Percentiles rank a stretch among this genome's conserved stretches.
Conservation (phyloP, 805 yeast species). For the Jamesozyma piceae region DNA sequence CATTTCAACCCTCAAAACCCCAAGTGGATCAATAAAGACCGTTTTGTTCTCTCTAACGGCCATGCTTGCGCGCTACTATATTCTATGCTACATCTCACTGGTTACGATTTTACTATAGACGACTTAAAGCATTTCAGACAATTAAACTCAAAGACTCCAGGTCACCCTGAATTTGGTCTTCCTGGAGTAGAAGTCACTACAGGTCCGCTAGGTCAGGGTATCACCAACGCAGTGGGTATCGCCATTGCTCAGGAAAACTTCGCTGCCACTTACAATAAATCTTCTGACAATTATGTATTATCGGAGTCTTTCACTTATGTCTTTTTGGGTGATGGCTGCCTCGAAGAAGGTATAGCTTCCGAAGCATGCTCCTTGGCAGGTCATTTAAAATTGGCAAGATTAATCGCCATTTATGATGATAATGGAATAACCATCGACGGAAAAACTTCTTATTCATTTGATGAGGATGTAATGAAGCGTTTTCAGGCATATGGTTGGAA, state of each 20-base stretch:
- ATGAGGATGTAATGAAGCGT: slow-evolving; percentile 82
- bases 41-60: slow-evolving; percentile 92
- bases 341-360: slow-evolving; percentile 95
- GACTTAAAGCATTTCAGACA: slow-evolving; percentile 90
- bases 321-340: slow-evolving; percentile 94
- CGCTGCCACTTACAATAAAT: slow-evolving; percentile 90
- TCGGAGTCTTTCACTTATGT: slow-evolving; percentile 69
- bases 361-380: slow-evolving; percentile 96
- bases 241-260: slow-evolving; percentile 89
- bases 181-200: slow-evolving; percentile 97
- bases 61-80: slow-evolving; percentile 91
- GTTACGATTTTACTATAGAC: slow-evolving; percentile 64
- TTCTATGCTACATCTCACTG: slow-evolving; percentile 74
- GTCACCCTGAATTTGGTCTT: slow-evolving; percentile 89
- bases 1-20: slow-evolving; percentile 86
- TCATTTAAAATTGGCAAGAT: slow-evolving; percentile 84
- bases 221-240: slow-evolving; percentile 89
- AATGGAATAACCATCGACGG: slow-evolving; percentile 97
- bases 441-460: slow-evolving; percentile 77
- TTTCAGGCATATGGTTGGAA: slow-evolving; percentile 95
- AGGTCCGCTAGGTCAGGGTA: slow-evolving; percentile 98
- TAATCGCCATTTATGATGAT: slow-evolving; percentile 93
- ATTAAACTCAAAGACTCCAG: slow-evolving; percentile 85
- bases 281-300: slow-evolving; percentile 40
- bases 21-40: slow-evolving; percentile 87